Evolutionary conservation across 306 rosid species (phyloP), one percentile per base, ranked within the genome.

Genomic region (Fagus crenata): DNA sequence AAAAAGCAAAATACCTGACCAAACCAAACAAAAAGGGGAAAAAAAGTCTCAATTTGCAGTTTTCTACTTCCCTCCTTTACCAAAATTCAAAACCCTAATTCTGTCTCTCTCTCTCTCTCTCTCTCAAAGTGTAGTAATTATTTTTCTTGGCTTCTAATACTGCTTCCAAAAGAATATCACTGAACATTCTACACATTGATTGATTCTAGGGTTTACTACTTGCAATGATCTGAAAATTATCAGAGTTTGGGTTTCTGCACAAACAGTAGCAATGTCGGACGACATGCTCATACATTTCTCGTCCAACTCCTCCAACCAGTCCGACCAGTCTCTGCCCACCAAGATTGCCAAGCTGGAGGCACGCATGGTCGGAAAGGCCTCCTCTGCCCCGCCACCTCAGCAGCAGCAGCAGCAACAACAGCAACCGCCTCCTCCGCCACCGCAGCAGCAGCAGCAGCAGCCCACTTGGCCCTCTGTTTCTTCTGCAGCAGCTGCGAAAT

Each of bases 341-440:
- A 93, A 93, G 87, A 93, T 96, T 82, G 98, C 98, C 59, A 96
- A 93, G 89, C 89, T 96, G 76, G 99, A 96, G 82, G 98, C 99
- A 87, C 99, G 98, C 46, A 89, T 96, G 99, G 87, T 78, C 12
- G 96, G 99, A 35, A 93, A 93, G 83, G 86, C 88, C 72, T 85
- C 98, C 22, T 83, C 96, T 12, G 74, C 83, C 28, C 78, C 78
- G 1, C 63, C 83, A 51, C 39, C 89, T 49, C 89, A 83, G 79
- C 71, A 39, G 49, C 70, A 37, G 49, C 71, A 6, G 1, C 67
- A 32, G 40, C 40, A 5, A 0, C 67, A 5, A n/a, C 67, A 14
- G 3, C 65, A 59, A 32, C 14, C 33, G 2, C 65, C 13, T 70
- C 85, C 31, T 36, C 85, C 58, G 69, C 85, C 71, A 31, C 55